Percentiles rank a stretch among this genome's conserved stretches.
Evolutionary conservation across 2,329 filamentous ascomycete species (phyloP).

Genomic region (Mariannaea elegans): DNA sequence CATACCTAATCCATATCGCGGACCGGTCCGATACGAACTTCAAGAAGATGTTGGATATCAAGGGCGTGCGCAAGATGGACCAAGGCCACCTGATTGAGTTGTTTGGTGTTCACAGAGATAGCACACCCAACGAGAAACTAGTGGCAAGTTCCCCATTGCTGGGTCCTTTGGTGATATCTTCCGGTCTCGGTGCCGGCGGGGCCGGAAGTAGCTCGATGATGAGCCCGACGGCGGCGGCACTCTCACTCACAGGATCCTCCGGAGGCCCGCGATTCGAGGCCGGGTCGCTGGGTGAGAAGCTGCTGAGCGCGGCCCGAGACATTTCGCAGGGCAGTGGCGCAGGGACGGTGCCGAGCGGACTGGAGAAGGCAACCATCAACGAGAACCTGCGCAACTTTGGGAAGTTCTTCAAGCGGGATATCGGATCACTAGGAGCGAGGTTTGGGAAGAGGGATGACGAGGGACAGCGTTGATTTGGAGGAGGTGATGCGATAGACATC

Average conservation of each 20-base stretch:
- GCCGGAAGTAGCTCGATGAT: constrained; percentile 47
- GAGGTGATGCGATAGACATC: neutral
- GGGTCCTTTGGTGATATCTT: constrained; percentile 67
- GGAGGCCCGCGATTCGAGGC: constrained; percentile 76
- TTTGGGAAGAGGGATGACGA: constrained; percentile 71
- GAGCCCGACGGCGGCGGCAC: constrained; percentile 55
- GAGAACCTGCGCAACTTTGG: constrained; percentile 96
- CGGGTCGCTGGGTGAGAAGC: constrained; percentile 81
- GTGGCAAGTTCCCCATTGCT: constrained; percentile 76
- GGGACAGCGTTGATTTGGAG: constrained; percentile 27
- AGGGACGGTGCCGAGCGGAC: constrained; percentile 50
- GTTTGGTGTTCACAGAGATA: constrained; percentile 82
- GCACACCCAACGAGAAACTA: constrained; percentile 75
- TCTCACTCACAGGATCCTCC: constrained; percentile 41
- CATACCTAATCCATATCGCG: constrained; percentile 95
- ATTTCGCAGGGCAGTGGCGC: constrained; percentile 67
- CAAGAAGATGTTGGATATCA: constrained; percentile 93
- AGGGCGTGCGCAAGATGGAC: constrained; percentile 87
- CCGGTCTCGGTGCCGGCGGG: constrained; percentile 50
- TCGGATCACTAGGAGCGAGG: constrained; percentile 76
- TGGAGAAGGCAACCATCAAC: constrained; percentile 78
- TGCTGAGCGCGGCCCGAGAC: constrained; percentile 88
- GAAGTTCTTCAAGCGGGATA: constrained; percentile 93
- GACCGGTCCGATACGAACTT: constrained; percentile 96
- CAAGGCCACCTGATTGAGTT: constrained; percentile 86